phyloP scores from a whole-genome alignment of 202 grass and related monocot genomes.

The Brachypodium distachyon region DNA sequence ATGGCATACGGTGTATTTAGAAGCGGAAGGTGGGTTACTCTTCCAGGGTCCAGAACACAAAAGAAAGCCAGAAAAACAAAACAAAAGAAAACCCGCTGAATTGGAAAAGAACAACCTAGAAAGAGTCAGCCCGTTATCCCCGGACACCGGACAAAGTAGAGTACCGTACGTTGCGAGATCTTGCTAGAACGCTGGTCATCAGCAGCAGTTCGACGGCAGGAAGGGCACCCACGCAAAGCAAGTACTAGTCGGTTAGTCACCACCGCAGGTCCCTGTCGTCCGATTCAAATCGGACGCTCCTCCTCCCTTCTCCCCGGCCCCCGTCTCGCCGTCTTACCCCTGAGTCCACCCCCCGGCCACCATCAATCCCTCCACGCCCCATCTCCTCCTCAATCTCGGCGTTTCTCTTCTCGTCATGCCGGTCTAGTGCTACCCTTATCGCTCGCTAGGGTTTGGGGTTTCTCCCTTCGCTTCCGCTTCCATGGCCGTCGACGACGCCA shows the following conservation, averaged over 20 bases:
- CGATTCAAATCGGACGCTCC: not conserved
- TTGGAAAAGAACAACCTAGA: too few species aligned
- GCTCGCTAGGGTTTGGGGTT: constrained; percentile 16
- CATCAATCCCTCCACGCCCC: not conserved
- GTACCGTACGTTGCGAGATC: not conserved
- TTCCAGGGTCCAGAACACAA: too few species aligned
- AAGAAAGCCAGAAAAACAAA: too few species aligned
- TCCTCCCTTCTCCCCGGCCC: not conserved
- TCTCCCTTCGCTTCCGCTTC: not conserved
- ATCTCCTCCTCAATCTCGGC: not conserved
- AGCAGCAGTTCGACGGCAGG: not conserved
- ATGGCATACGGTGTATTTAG: too few species aligned
- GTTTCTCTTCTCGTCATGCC: not conserved
- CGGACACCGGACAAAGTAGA: too few species aligned
- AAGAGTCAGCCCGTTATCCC: too few species aligned
- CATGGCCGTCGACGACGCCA: constrained; percentile 23
- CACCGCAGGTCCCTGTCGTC: not conserved
- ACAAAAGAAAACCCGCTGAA: too few species aligned
- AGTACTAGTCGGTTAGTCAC: not conserved
- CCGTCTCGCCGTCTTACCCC: not conserved
- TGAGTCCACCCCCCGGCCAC: not conserved
- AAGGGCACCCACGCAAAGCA: not conserved
- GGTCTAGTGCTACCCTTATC: not conserved
- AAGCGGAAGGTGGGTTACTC: too few species aligned
- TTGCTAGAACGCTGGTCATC: not conserved